Base-by-base conservation (phyloP, 2,329 filamentous ascomycete genomes). In the Curvularia spicifera region DNA sequence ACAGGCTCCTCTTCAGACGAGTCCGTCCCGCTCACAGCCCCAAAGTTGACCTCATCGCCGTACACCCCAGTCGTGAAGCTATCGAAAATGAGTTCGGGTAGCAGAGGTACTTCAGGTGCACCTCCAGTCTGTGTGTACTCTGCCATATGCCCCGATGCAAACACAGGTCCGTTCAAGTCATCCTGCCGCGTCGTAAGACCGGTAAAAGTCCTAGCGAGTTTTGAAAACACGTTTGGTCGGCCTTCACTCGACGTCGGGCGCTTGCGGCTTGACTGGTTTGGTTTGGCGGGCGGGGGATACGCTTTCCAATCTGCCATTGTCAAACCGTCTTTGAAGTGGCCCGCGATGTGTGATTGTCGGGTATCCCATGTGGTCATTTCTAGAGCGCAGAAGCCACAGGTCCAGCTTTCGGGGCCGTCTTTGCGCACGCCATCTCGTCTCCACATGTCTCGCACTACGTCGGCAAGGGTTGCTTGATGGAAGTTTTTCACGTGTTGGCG, bases 401-500 rank as follows among this genome's bases (percentile, higher is more conserved):
- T 60, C 71, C 71, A 76, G 7, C 57, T 62, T 22, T 69, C 63
- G 12, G 53, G 29, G 2, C 56, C 61, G 7, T 57, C 39, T 22
- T 61, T 56, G 0, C 59, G 62, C 13, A 59, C 54, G 3, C 59
- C 60, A 1, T 66, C 64, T 40, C 40, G 68, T 51, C 72, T 72
- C 73, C 73, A 76, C 7, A 63, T 51, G n/a, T 68, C 63, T 45
- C 71, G 64, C 2, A 68, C 66, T 3, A 64, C 31, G n/a, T 72
- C 71, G 3, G 55, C 55, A 0, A 76, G 42, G 1, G 62, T 63
- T 0, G 65, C 58, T 31, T 61, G 64, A 49, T 76, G 74, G 49
- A 73, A 75, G 44, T 75, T 76, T 37, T 66, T 72, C 13, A 72
- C 65, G 31, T 76, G 73, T 47, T 76, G 73, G 5, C 73, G 60